A percentile compares a stretch with the other conserved stretches of the same genome.
Evolutionary conservation across 2,329 filamentous ascomycete species (phyloP).

Genomic region (Tolypocladium sp.): DNA sequence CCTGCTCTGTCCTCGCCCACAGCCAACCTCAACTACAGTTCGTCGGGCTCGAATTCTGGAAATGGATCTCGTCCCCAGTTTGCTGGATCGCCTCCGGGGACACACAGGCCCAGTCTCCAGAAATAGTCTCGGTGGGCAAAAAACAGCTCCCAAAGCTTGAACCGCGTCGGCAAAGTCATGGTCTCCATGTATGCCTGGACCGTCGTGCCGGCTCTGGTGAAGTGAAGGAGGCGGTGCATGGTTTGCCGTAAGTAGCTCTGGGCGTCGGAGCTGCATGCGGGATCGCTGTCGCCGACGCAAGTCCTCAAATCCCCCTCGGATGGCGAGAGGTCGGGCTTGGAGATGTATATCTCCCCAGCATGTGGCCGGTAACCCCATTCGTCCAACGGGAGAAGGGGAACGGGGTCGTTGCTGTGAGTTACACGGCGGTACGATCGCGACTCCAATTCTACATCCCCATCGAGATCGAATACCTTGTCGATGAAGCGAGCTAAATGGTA

Average conservation of each 20-base stretch:
- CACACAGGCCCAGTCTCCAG: conserved; percentile 81
- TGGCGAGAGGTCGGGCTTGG: conserved; percentile 61
- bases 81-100: conserved; percentile 67
- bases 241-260: conserved; percentile 24
- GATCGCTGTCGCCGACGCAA: conserved; percentile 66
- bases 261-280: conserved; percentile 58
- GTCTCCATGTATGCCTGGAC: conserved; percentile 10
- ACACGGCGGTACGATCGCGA: conserved; percentile 58
- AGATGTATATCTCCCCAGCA: conserved; percentile 80
- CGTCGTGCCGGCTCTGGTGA: conserved; percentile 14
- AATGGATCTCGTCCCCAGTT: conserved; percentile 51
- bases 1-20: background rate
- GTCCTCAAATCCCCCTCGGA: conserved; percentile 56
- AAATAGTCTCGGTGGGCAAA: conserved; percentile 97
- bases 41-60: conserved; percentile 25
- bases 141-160: conserved; percentile 85
- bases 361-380: conserved; percentile 88
- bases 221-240: conserved; percentile 14
- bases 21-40: conserved; percentile 21
- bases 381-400: conserved; percentile 73
- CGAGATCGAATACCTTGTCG: conserved; percentile 41
- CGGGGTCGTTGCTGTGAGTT: conserved; percentile 79
- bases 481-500: conserved; percentile 43
- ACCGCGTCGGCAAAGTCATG: conserved; percentile 45
- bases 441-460: conserved; percentile 20